A percentile compares a stretch with the other conserved stretches of the same genome.
These are phyloP conservation scores for Talaromyces sp. DNA, from an alignment of 2,329 filamentous ascomycete species.

Conservation along the genomic window DNA sequence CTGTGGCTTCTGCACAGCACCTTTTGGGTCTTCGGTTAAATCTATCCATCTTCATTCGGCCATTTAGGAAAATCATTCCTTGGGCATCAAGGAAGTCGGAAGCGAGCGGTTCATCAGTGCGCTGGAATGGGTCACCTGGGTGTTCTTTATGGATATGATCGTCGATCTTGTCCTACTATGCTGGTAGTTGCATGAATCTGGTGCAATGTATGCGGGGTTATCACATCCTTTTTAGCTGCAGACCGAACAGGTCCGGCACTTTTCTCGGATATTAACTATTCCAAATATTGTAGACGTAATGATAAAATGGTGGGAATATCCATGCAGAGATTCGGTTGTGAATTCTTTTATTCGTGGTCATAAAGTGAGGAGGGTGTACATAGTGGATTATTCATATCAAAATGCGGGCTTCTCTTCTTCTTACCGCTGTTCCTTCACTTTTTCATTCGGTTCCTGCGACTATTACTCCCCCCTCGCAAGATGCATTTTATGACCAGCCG, in stretches of 20 bases:
- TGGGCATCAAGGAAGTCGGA: neutral
- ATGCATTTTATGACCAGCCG: conserved; percentile 20
- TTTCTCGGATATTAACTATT: no score
- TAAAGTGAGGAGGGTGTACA: neutral
- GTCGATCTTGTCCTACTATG: neutral
- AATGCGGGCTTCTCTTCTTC: neutral
- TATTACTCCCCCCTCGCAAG: conserved; percentile 11
- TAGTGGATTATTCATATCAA: neutral
- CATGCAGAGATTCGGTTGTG: neutral
- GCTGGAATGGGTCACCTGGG: neutral
- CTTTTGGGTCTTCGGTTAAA: no score
- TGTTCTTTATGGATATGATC: neutral
- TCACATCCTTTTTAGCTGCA: neutral
- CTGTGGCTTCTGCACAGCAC: no score
- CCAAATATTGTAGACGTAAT: no score
- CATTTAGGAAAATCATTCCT: neutral
- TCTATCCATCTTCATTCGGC: neutral
- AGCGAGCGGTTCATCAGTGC: neutral
- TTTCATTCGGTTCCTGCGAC: neutral
- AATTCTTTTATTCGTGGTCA: no score
- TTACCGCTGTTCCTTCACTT: neutral
- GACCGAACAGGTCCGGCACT: neutral
- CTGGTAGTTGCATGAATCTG: neutral
- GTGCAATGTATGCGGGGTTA: neutral
- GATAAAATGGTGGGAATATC: no score